A percentile compares a stretch with the other conserved stretches of the same genome.
Evolutionary conservation across 192 early-diverging fungal species (phyloP).

Genomic region (Allomyces macrogynus): DNA sequence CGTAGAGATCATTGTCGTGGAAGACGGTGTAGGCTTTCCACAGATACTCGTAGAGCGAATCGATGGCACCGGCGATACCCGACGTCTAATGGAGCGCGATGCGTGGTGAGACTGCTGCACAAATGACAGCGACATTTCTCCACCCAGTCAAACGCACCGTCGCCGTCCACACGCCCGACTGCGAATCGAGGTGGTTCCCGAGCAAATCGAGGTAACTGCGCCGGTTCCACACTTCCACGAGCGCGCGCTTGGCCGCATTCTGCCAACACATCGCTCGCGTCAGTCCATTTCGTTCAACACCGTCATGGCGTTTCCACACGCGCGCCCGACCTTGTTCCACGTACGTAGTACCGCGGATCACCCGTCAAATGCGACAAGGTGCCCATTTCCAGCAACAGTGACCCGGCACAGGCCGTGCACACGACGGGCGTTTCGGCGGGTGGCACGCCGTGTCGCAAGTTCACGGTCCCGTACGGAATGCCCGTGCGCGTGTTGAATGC

Average conservation of each 20-base stretch:
- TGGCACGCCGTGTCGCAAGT: neutral
- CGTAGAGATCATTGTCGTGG: constrained; percentile 9
- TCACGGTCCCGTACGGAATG: constrained; percentile 8
- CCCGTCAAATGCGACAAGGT: constrained; percentile 1
- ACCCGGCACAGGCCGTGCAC: constrained; percentile 4
- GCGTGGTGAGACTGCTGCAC: no score
- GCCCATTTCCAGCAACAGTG: constrained; percentile 2
- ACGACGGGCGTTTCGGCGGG: neutral
- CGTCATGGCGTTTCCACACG: no score
- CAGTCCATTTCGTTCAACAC: no score
- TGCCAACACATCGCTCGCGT: neutral
- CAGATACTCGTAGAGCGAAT: constrained; percentile 18
- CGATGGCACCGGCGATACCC: constrained; percentile 10
- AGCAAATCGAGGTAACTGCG: neutral
- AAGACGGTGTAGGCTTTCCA: constrained; percentile 9
- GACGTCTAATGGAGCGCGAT: constrained; percentile 5
- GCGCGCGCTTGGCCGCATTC: neutral
- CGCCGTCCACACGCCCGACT: constrained; percentile 9
- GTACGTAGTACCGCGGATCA: neutral
- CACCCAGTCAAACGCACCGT: neutral
- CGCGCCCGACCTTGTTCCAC: neutral
- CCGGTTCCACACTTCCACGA: neutral
- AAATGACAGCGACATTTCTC: no score
- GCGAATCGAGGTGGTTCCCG: constrained; percentile 8
- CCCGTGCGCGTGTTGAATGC: neutral